Conservation (phyloP, 768 basidiomycete genomes). For the Tubosaeta brunneosetosa region DNA sequence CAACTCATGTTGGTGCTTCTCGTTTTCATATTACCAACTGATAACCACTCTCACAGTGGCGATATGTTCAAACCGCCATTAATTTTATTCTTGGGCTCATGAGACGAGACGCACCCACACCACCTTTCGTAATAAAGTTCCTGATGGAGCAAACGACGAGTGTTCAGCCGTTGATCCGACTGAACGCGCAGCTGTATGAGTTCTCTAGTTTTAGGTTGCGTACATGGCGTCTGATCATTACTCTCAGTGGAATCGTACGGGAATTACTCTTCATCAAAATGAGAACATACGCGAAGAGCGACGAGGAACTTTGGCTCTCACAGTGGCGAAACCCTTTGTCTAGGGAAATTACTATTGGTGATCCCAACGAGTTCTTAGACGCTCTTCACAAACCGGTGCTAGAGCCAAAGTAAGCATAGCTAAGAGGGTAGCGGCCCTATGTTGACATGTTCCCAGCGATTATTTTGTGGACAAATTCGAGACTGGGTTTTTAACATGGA, state of each 20-base stretch:
- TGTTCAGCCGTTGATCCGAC: slow-evolving; percentile 64
- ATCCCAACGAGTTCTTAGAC: slow-evolving; percentile 47
- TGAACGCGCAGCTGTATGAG: slow-evolving; percentile 57
- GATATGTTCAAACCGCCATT: slow-evolving; percentile 70
- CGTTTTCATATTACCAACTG: neutral
- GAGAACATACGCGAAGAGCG: slow-evolving; percentile 61
- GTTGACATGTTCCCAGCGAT: slow-evolving; percentile 30
- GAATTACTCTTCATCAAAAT: slow-evolving; percentile 68
- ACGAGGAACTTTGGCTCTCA: slow-evolving; percentile 67
- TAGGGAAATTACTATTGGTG: slow-evolving; percentile 40
- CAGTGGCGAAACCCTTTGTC: slow-evolving; percentile 65
- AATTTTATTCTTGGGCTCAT: slow-evolving; percentile 59
- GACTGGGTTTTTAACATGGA: slow-evolving; percentile 80
- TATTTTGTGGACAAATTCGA: slow-evolving; percentile 68
- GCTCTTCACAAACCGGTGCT: slow-evolving; percentile 40
- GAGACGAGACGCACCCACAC: slow-evolving; percentile 54
- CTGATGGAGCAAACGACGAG: slow-evolving; percentile 64
- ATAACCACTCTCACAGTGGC: slow-evolving; percentile 52
- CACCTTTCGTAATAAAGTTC: slow-evolving; percentile 53
- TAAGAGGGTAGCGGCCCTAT: neutral
- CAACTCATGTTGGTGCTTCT: slow-evolving; percentile 61
- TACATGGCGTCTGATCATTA: neutral
- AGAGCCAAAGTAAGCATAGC: slow-evolving; percentile 32
- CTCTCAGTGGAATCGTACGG: slow-evolving; percentile 58
- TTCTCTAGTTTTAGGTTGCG: neutral